Evolutionary conservation across 371 early-diverging fungal species (phyloP).

Genomic region (Basidiobolus meristosporus): DNA sequence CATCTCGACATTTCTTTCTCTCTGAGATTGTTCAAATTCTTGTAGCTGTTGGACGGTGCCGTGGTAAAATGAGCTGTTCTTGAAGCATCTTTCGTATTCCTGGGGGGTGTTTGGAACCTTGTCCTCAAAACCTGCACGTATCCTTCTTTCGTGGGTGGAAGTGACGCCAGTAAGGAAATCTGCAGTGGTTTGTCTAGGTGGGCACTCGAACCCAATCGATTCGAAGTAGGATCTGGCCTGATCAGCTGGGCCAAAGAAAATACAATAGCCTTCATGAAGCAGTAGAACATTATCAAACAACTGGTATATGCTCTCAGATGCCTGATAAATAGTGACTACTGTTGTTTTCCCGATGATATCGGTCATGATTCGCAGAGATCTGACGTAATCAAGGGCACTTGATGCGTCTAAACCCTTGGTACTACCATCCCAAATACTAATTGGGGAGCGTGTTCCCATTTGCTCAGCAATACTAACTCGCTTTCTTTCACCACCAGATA

Average conservation of each 20-base stretch:
- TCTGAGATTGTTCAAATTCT: too few species aligned
- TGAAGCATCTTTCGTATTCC: conserved; percentile 14
- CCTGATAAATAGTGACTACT: conserved; percentile 32
- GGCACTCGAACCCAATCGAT: conserved; percentile 30
- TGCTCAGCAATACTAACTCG: conserved; percentile 56
- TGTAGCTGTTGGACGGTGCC: too few species aligned
- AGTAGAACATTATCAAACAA: conserved; percentile 44
- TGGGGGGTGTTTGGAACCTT: conserved; percentile 10
- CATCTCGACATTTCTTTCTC: too few species aligned
- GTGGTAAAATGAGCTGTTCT: too few species aligned
- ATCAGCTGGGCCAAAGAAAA: conserved; percentile 34
- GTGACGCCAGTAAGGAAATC: conserved; percentile 54
- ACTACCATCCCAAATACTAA: conserved; percentile 54
- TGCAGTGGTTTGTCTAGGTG: conserved; percentile 35
- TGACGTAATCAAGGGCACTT: conserved; percentile 44
- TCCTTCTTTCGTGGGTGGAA: conserved; percentile 21
- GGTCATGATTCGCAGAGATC: conserved; percentile 29
- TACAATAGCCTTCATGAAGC: conserved; percentile 32
- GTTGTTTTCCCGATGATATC: conserved; percentile 31
- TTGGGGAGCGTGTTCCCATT: conserved; percentile 35
- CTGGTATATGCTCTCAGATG: conserved; percentile 35
- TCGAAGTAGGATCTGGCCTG: conserved; percentile 26
- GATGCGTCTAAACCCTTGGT: conserved; percentile 71
- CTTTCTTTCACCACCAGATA: conserved; percentile 58
- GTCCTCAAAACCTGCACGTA: conserved; percentile 19